Percentiles rank a stretch among this genome's conserved stretches.
These are phyloP conservation scores for Vitis hybrid DNA, from an alignment of 177 flowering plant species.

Conservation along the genomic window DNA sequence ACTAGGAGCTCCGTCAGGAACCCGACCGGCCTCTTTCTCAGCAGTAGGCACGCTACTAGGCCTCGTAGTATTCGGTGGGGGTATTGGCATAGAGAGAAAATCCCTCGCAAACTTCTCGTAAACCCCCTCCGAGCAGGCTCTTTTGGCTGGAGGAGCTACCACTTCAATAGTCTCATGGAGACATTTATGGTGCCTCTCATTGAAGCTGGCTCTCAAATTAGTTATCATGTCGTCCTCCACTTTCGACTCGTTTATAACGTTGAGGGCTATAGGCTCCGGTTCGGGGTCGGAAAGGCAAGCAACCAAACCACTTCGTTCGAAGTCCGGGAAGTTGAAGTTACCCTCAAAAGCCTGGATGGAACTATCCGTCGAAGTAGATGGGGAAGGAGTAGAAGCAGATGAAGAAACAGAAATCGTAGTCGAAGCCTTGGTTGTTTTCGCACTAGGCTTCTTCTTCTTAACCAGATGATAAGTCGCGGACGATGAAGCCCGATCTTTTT, in stretches of 20 bases:
- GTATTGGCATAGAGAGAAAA: fast-evolving
- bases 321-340: no score
- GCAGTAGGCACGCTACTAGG: no score
- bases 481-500: fast-evolving
- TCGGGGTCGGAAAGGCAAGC: no score
- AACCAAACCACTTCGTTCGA: no score
- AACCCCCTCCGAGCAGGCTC: no score
- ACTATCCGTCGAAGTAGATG: no score
- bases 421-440: no score
- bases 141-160: no score
- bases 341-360: fast-evolving
- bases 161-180: no score
- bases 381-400: fast-evolving
- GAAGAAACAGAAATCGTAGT: fast-evolving
- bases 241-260: fast-evolving
- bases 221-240: no score
- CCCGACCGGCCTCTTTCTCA: fast-evolving
- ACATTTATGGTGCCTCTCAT: fast-evolving
- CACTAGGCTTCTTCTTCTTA: no score
- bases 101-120: fast-evolving
- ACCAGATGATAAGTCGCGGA: fast-evolving
- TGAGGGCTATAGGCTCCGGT: no score
- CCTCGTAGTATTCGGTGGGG: fast-evolving
- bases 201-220: fast-evolving
- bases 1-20: fast-evolving